These are phyloP conservation scores for Kickxella alabastrina DNA, from an alignment of 192 early-diverging fungal genomes.

Conservation along the genomic window DNA sequence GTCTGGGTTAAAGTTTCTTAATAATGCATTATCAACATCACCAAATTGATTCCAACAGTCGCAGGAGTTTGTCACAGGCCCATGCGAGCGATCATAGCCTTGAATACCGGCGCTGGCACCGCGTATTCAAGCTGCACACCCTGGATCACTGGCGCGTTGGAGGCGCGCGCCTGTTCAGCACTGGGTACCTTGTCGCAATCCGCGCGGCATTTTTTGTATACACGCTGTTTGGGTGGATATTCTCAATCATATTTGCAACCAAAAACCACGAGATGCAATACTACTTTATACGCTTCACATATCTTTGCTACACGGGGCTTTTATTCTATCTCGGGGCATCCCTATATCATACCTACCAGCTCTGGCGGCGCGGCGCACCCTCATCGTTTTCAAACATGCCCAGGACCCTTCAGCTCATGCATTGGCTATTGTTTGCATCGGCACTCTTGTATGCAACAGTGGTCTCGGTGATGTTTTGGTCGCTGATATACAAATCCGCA, in stretches of 20 bases:
- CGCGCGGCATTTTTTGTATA: constrained; percentile 26
- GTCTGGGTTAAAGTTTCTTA: too few relatives aligned
- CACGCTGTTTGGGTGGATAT: constrained; percentile 30
- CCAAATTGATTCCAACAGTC: too few relatives aligned
- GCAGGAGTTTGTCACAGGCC: too few relatives aligned
- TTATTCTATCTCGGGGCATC: constrained; percentile 23
- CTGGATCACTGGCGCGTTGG: constrained; percentile 24
- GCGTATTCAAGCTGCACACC: constrained; percentile 13
- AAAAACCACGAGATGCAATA: constrained; percentile 8
- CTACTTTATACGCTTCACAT: constrained; percentile 46
- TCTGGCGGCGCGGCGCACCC: constrained; percentile 3
- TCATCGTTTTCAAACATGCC: constrained; percentile 20
- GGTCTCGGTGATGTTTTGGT: constrained; percentile 37
- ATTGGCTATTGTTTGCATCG: constrained; percentile 46
- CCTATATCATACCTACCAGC: constrained; percentile 13
- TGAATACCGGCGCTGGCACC: constrained; percentile 16
- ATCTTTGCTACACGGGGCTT: constrained; percentile 44
- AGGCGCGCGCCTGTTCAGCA: constrained; percentile 17
- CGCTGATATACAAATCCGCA: constrained; percentile 18
- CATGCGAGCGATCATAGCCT: too few relatives aligned
- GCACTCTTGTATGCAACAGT: constrained; percentile 27
- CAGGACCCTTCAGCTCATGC: constrained; percentile 28
- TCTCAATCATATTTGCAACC: constrained; percentile 16
- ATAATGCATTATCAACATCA: too few relatives aligned
- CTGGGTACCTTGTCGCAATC: constrained; percentile 2